These are phyloP conservation scores for Beta vulgaris DNA, from an alignment of 148 eudicot genomes.

Conservation along the genomic window DNA sequence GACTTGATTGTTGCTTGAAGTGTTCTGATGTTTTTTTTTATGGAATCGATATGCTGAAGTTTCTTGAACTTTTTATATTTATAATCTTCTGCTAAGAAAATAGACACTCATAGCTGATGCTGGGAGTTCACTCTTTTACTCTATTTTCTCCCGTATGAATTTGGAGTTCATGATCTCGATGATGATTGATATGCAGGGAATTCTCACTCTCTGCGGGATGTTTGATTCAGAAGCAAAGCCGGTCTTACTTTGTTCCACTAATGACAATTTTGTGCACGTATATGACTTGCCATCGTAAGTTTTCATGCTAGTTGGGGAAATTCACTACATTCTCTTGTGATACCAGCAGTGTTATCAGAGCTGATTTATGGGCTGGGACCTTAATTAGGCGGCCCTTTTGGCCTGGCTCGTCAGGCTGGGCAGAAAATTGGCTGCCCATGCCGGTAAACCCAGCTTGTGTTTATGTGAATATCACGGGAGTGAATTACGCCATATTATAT, in stretches of 20 bases:
- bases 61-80: no score
- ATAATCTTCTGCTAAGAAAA: no score
- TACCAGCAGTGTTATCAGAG: not conserved
- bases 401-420: not conserved
- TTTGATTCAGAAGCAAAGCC: slow-evolving; percentile 88
- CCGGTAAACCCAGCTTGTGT: not conserved
- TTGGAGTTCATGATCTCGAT: not conserved
- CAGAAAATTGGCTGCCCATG: not conserved
- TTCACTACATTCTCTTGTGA: not conserved
- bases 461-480: not conserved
- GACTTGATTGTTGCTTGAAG: not conserved
- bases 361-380: not conserved
- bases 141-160: not conserved
- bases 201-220: slow-evolving; percentile 86
- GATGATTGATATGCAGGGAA: slow-evolving; percentile 54
- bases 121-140: not conserved
- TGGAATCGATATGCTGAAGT: no score
- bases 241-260: slow-evolving; percentile 75
- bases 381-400: not conserved
- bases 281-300: slow-evolving; percentile 97
- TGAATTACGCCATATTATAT: not conserved
- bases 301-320: slow-evolving; percentile 6
- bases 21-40: no score
- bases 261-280: slow-evolving; percentile 73
- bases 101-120: not conserved